Evolutionary conservation across 176 grass and related monocot genomes (phyloP).

Genomic region (Oryza rufipogon): DNA sequence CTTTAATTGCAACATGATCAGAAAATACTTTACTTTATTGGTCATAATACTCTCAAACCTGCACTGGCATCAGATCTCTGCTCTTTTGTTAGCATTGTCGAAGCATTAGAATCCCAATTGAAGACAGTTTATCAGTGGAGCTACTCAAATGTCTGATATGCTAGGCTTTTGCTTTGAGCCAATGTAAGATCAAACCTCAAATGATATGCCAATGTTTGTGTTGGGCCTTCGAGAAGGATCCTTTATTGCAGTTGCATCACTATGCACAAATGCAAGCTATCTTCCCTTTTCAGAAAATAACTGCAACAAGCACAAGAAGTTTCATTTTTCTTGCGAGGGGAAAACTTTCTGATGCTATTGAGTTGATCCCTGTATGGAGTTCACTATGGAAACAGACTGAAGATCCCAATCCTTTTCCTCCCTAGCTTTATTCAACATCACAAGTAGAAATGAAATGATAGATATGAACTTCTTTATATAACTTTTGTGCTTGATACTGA

Average conservation of each 20-base stretch:
- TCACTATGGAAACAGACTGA: not conserved
- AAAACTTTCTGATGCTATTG: not conserved
- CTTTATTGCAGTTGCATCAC: not conserved
- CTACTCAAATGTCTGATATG: not conserved
- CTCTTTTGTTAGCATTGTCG: not conserved
- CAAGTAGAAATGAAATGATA: not conserved
- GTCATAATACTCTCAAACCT: not conserved
- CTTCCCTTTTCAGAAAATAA: not conserved
- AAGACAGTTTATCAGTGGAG: not conserved
- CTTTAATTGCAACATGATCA: not conserved
- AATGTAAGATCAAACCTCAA: not conserved
- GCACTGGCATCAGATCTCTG: not conserved
- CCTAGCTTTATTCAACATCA: not conserved
- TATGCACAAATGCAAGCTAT: not conserved
- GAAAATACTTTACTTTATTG: not conserved
- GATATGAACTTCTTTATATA: not conserved
- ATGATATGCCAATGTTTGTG: not conserved
- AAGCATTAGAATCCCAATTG: not conserved
- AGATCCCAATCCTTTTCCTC: not conserved
- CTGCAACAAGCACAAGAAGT: not conserved
- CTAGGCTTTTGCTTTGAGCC: not conserved
- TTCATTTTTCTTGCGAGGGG: not conserved
- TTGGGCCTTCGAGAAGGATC: not conserved
- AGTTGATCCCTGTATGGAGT: slow-evolving; percentile 15
- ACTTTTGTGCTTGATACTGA: not conserved